Evolutionary conservation across 345 rosid species (phyloP).

Genomic region (Melastoma malabathricum): DNA sequence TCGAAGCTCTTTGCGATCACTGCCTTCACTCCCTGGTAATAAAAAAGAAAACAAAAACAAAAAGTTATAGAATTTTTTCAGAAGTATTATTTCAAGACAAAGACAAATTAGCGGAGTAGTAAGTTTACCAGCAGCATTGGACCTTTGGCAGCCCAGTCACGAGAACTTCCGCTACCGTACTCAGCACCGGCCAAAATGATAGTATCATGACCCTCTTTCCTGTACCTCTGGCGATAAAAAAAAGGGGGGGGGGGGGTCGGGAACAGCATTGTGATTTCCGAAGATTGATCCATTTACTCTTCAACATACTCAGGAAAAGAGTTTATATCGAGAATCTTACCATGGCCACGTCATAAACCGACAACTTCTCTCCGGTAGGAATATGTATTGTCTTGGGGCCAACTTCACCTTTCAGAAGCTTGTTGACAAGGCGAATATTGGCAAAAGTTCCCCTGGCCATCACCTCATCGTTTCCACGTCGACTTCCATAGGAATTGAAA

Average conservation of each 20-base stretch:
- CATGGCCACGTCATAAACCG: slow-evolving; percentile 76
- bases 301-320: no score
- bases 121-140: slow-evolving; percentile 66
- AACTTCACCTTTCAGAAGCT: slow-evolving; percentile 70
- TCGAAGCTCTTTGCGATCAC: slow-evolving; percentile 86
- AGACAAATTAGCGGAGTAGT: not conserved
- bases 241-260: not conserved
- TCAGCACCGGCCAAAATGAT: slow-evolving; percentile 82
- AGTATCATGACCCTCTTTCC: slow-evolving; percentile 52
- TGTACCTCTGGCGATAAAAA: slow-evolving; percentile 45
- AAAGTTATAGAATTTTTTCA: not conserved
- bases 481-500: slow-evolving; percentile 82
- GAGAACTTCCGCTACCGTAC: slow-evolving; percentile 95
- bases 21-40: slow-evolving; percentile 77
- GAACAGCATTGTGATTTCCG: not conserved
- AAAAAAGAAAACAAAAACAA: not conserved
- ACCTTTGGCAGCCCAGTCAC: slow-evolving; percentile 99
- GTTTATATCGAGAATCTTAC: slow-evolving; percentile 21
- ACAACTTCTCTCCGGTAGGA: slow-evolving; percentile 66
- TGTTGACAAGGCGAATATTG: slow-evolving; percentile 72
- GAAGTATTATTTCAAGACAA: no score
- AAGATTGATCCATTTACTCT: not conserved
- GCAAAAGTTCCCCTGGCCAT: slow-evolving; percentile 90
- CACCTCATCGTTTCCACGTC: slow-evolving; percentile 78
- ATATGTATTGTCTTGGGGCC: slow-evolving; percentile 81